Evolutionary conservation across 176 grass and related monocot genomes (phyloP).

Genomic region (Microstegium vimineum): DNA sequence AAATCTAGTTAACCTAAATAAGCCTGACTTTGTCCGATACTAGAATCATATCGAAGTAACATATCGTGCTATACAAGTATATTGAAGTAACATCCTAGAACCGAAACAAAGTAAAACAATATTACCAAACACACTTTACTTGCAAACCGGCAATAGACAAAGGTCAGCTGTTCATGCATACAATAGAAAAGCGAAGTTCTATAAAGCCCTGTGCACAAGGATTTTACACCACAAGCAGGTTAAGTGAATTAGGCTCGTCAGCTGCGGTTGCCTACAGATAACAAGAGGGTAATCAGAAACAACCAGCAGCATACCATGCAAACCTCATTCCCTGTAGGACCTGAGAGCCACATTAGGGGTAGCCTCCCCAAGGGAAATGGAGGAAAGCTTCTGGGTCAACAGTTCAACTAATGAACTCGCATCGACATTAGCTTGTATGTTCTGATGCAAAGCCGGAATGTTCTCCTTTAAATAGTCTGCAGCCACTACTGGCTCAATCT

Average conservation of each 20-base stretch:
- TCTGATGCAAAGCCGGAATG: constrained; percentile 14
- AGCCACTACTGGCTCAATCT: background rate
- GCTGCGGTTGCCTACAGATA: constrained; percentile 7
- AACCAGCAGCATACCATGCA: background rate
- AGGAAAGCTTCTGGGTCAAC: constrained; percentile 33
- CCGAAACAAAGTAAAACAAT: background rate
- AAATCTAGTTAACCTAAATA: too few species aligned
- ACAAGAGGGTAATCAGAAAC: constrained; percentile 26
- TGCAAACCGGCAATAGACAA: background rate
- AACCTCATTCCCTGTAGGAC: background rate
- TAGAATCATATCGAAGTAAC: too few species aligned
- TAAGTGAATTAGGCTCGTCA: background rate
- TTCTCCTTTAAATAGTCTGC: constrained; percentile 35
- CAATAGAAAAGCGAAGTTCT: background rate
- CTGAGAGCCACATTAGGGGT: background rate
- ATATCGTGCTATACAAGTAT: too few species aligned
- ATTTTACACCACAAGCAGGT: constrained; percentile 12
- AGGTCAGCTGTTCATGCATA: background rate
- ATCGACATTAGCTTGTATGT: constrained; percentile 11
- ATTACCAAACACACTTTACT: background rate
- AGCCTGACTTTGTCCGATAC: too few species aligned
- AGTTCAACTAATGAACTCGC: background rate
- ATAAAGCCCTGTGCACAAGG: constrained; percentile 1
- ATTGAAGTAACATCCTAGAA: background rate
- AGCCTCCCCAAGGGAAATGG: constrained; percentile 25